phyloP scores from a whole-genome alignment of 768 basidiomycete species.

The Mycena vitilis region DNA sequence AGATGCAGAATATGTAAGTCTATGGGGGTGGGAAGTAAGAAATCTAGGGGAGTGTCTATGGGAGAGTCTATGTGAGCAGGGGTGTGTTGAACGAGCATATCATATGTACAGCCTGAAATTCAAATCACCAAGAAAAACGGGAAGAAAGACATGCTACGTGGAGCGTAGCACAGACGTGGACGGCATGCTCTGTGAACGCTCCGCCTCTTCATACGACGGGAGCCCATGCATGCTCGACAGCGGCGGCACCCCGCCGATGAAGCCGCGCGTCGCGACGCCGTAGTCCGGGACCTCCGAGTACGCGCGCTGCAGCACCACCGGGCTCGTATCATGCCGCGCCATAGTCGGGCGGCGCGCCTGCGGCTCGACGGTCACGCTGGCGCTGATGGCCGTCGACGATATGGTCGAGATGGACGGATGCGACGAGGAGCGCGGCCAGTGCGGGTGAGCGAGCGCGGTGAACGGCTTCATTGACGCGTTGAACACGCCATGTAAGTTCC shows the following conservation, averaged over 20 bases:
- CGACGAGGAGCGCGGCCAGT: conserved; percentile 53
- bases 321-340: conserved; percentile 33
- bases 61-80: conserved; percentile 1
- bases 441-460: conserved; percentile 57
- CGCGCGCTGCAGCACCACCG: conserved; percentile 65
- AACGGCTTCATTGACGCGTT: conserved; percentile 74
- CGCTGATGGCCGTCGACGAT: conserved; percentile 11
- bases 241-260: conserved; percentile 92
- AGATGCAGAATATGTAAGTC: not conserved
- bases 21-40: not conserved
- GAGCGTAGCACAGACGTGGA: conserved; percentile 14
- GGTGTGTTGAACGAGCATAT: not conserved
- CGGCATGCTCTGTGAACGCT: conserved; percentile 32
- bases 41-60: conserved; percentile 4
- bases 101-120: no score
- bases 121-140: not conserved
- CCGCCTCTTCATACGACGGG: conserved; percentile 88
- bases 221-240: conserved; percentile 79
- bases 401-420: conserved; percentile 37
- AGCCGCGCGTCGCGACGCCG: conserved; percentile 83
- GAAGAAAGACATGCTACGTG: not conserved
- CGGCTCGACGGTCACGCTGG: conserved; percentile 14
- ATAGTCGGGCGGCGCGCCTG: conserved; percentile 33
- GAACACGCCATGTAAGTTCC: conserved; percentile 64
- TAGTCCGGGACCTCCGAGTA: conserved; percentile 90